These are phyloP conservation scores for Cynara cardunculus DNA, from an alignment of 129 eudicot genomes.

Conservation along the genomic window DNA sequence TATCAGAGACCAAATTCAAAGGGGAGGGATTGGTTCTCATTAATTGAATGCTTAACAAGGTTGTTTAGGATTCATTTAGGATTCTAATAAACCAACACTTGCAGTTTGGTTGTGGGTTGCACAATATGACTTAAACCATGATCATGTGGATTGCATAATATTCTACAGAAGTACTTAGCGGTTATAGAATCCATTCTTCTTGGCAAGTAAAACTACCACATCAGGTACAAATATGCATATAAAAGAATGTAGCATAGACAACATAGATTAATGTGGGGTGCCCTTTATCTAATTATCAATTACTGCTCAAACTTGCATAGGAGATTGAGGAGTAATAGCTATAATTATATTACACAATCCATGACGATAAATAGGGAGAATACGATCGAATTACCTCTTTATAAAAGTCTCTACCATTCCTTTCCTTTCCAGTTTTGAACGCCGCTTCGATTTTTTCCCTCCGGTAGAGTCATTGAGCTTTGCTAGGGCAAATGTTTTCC, in stretches of 20 bases:
- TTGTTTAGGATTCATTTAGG: neutral
- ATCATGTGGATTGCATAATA: neutral
- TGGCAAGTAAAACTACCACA: neutral
- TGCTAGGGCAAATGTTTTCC: slow-evolving; percentile 68
- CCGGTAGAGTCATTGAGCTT: slow-evolving; percentile 52
- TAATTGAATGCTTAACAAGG: neutral
- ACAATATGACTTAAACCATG: neutral
- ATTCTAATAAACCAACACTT: slow-evolving; percentile 7
- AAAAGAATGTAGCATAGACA: neutral
- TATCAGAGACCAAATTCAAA: neutral
- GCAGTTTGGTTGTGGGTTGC: neutral
- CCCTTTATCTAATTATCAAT: neutral
- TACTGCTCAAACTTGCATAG: neutral
- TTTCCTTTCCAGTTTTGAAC: slow-evolving; percentile 86
- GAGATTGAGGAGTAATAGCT: neutral
- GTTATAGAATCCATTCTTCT: neutral
- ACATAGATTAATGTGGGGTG: neutral
- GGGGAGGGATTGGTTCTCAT: neutral
- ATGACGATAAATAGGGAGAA: neutral
- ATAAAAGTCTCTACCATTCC: slow-evolving; percentile 69
- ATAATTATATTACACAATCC: neutral
- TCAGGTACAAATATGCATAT: neutral
- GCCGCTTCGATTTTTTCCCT: slow-evolving; percentile 62
- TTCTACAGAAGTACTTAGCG: neutral
- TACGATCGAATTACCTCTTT: slow-evolving; percentile 41